phyloP scores from a whole-genome alignment of 225 moss, liverwort and hornwort genomes.

The Bryum argenteum region DNA sequence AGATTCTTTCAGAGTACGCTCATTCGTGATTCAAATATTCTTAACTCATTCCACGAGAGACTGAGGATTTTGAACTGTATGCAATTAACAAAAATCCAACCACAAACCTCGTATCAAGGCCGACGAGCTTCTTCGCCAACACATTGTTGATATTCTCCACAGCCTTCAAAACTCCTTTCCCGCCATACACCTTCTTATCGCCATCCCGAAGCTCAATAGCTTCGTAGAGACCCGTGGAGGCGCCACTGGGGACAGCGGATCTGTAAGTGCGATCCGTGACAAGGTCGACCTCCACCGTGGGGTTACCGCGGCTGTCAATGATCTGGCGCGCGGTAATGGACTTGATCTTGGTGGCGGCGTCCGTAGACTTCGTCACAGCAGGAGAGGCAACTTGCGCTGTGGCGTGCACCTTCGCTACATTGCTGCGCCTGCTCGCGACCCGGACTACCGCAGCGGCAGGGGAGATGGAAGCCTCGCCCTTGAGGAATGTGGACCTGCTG shows the following conservation, averaged over 20 bases:
- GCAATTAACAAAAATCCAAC: not conserved
- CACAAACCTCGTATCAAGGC: slow-evolving; percentile 50
- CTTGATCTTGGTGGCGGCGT: slow-evolving; percentile 46
- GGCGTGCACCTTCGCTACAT: slow-evolving; percentile 29
- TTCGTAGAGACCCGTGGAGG: slow-evolving; percentile 63
- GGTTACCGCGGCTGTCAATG: slow-evolving; percentile 59
- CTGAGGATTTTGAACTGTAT: not conserved
- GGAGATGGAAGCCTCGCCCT: not conserved
- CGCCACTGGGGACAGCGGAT: slow-evolving; percentile 62
- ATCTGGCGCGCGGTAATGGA: slow-evolving; percentile 54
- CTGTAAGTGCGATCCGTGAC: slow-evolving; percentile 44
- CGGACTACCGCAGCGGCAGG: slow-evolving; percentile 24
- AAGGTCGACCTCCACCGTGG: slow-evolving; percentile 65
- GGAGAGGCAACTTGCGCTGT: slow-evolving; percentile 29
- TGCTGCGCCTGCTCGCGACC: not conserved
- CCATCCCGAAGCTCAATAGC: slow-evolving; percentile 57
- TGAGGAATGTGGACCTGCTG: slow-evolving; percentile 33
- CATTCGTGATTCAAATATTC: not conserved
- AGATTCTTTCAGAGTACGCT: not conserved
- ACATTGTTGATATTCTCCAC: slow-evolving; percentile 63
- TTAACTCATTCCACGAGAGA: not conserved
- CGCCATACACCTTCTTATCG: slow-evolving; percentile 47
- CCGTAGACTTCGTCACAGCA: slow-evolving; percentile 9
- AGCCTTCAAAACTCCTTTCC: slow-evolving; percentile 63
- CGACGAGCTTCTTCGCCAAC: slow-evolving; percentile 52